phyloP scores from a whole-genome alignment of 2,329 filamentous ascomycete species.

The Microdochium bolleyi region DNA sequence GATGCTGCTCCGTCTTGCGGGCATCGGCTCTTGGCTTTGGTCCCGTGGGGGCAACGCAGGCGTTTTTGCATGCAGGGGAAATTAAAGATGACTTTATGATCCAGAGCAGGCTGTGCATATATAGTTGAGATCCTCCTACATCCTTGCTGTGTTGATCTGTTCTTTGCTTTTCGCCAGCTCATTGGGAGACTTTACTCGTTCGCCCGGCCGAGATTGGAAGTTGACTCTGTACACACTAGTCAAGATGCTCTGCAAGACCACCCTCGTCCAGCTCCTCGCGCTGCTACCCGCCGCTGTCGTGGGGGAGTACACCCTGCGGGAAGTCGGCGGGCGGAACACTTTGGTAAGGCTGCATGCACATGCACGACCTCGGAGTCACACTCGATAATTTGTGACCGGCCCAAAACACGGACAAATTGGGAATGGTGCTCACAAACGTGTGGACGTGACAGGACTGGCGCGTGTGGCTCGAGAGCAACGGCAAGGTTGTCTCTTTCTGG shows the following conservation, averaged over 20 bases:
- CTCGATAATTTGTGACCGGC: neutral
- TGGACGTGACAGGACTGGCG: slow-evolving; percentile 25
- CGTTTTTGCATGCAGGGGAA: too few relatives aligned
- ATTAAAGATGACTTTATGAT: too few relatives aligned
- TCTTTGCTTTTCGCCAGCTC: neutral
- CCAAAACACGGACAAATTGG: neutral
- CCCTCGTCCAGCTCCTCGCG: neutral
- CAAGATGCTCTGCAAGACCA: neutral
- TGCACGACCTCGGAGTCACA: neutral
- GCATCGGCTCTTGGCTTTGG: too few relatives aligned
- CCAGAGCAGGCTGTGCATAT: too few relatives aligned
- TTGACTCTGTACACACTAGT: neutral
- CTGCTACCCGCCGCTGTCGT: neutral
- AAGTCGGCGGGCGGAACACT: neutral
- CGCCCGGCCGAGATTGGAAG: neutral
- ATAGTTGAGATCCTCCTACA: too few relatives aligned
- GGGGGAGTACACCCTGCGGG: neutral
- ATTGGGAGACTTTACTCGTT: neutral
- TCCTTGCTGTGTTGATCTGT: neutral
- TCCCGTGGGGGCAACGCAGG: too few relatives aligned
- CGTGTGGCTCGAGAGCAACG: slow-evolving; percentile 29
- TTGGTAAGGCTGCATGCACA: neutral
- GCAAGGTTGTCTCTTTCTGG: slow-evolving; percentile 30
- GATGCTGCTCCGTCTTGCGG: too few relatives aligned
- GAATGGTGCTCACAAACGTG: too few relatives aligned